Base-by-base conservation (phyloP, 768 basidiomycete genomes). In the Amanita muscaria region DNA sequence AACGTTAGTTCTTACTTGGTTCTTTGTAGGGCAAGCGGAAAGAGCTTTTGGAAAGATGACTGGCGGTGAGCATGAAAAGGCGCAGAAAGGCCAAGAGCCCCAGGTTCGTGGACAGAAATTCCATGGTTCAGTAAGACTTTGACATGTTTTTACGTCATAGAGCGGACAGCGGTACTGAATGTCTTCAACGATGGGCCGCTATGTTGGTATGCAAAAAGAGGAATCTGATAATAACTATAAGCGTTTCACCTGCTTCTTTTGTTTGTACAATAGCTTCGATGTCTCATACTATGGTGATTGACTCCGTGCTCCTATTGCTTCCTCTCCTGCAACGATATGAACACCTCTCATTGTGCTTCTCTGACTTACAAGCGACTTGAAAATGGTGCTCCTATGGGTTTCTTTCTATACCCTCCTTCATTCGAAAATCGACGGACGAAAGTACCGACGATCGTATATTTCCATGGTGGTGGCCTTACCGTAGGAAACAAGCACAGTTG, bases 401-500 rank as follows among this genome's bases (percentile, higher is more conserved):
- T 46, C 14, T 46, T 36, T 3, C 19, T 46, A 4, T 46, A 46
- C n/a, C 44, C 44, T 41, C 46, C 46, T 8, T n/a, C n/a, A n/a
- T n/a, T 34, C 30, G 25, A 25, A 8, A 11, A n/a, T 10, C 23
- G 22, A 1, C 36, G n/a, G 1, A 8, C 44, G 27, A 19, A 10
- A 5, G 27, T 63, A 9, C 65, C 66, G 45, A 63, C 64, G 2
- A 56, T 74, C 5, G 50, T 73, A 14, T 75, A 70, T 51, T 70
- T 67, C 45, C 72, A 70, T 42, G 69, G 77, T 5, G 82, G 81
- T 2, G 80, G 79, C 6, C 58, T 84, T 24, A 71, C 75, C 0
- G 77, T 74, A 12, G 81, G 81, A 1, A 73, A 76, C 49, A 65
- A 73, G 42, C 56, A 54, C 24, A 76, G 73, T 53, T 83, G 79